phyloP scores from a whole-genome alignment of 1,139 yeast species.

The Hemisphaericaspora xylanilytica region DNA sequence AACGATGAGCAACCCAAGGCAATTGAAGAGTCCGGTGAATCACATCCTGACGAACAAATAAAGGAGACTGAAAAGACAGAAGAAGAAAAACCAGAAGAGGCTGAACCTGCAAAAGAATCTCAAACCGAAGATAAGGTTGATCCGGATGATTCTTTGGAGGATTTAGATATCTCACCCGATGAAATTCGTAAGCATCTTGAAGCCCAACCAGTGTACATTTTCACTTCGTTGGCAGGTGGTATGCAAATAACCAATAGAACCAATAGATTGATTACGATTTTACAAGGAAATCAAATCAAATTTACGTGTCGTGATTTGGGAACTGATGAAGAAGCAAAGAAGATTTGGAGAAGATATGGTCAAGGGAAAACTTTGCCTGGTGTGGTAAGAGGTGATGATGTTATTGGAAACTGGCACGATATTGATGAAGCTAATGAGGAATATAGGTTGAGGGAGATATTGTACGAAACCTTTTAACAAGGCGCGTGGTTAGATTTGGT shows the following conservation, averaged over 20 bases:
- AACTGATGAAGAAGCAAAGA: conserved; percentile 82
- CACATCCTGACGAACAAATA: conserved; percentile 10
- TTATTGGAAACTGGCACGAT: conserved; percentile 79
- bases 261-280: conserved; percentile 70
- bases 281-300: conserved; percentile 69
- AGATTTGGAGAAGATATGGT: conserved; percentile 79
- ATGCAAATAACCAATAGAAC: conserved; percentile 82
- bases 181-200: conserved; percentile 47
- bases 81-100: conserved; percentile 5
- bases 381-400: conserved; percentile 88
- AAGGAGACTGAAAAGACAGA: not conserved
- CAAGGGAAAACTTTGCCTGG: conserved; percentile 82
- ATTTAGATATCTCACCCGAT: conserved; percentile 42
- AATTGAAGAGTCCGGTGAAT: conserved; percentile 12
- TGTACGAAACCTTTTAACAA: conserved; percentile 45
- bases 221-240: conserved; percentile 88
- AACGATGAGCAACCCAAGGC: conserved; percentile 1
- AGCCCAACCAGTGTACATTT: conserved; percentile 66
- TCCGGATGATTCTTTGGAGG: conserved; percentile 28
- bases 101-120: conserved; percentile 13
- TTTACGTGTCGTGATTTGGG: conserved; percentile 79
- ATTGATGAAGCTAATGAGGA: conserved; percentile 86
- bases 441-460: conserved; percentile 59
- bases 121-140: conserved; percentile 9
- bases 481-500: not conserved